phyloP scores from a whole-genome alignment of 2,329 filamentous ascomycete genomes.

The Ophiostoma australiae region DNA sequence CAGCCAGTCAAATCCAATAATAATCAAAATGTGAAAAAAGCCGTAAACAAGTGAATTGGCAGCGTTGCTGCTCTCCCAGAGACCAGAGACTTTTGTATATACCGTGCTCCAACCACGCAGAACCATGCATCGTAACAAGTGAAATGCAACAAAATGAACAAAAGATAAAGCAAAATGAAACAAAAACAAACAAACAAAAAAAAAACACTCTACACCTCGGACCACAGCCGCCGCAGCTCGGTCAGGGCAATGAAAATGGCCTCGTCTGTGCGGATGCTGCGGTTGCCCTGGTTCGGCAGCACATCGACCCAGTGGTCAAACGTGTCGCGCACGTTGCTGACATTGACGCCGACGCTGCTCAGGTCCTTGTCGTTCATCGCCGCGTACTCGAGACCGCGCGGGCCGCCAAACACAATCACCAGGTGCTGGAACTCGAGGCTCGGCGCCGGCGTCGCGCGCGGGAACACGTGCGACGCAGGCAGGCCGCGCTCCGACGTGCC shows the following conservation, averaged over 20 bases:
- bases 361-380: constrained; percentile 57
- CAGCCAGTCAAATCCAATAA: not conserved
- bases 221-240: constrained; percentile 58
- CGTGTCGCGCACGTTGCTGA: constrained; percentile 60
- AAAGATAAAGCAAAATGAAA: not conserved
- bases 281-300: constrained; percentile 71
- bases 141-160: not conserved
- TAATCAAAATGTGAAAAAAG: not conserved
- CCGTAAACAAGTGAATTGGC: constrained; percentile 6
- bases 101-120: constrained; percentile 2
- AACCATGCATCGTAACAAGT: constrained; percentile 1
- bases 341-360: constrained; percentile 56
- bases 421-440: constrained; percentile 60
- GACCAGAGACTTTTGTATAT: constrained; percentile 8
- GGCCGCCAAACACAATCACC: constrained; percentile 74
- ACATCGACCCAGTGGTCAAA: constrained; percentile 86
- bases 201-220: constrained; percentile 30
- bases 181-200: not conserved
- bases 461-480: constrained; percentile 45
- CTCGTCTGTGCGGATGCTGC: constrained; percentile 80
- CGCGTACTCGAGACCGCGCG: constrained; percentile 72
- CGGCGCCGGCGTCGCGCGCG: constrained; percentile 36
- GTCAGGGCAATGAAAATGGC: constrained; percentile 73
- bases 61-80: constrained; percentile 14
- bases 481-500: constrained; percentile 75